Conservation (phyloP, 192 early-diverging fungal species). For the Pecoramyces ruminantium region DNA sequence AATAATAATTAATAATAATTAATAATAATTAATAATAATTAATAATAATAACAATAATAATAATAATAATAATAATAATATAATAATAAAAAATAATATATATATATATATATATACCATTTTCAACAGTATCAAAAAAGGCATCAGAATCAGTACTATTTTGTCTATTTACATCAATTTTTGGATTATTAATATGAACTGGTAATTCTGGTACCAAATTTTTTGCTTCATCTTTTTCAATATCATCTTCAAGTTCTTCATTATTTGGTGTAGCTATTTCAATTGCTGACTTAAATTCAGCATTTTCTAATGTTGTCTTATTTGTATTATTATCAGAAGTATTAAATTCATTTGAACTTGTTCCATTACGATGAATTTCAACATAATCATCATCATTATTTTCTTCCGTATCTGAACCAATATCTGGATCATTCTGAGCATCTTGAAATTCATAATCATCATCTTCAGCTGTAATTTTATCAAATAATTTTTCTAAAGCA, state of each 20-base stretch:
- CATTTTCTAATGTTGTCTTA: no score
- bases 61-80: no score
- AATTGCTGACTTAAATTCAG: no score
- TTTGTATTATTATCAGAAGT: no score
- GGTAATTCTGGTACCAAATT: background rate
- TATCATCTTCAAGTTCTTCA: no score
- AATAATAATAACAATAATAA: no score
- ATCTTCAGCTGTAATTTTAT: background rate
- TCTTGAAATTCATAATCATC: background rate
- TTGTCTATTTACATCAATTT: background rate
- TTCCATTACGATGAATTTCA: no score
- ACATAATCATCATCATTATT: background rate
- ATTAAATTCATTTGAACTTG: no score
- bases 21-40: no score
- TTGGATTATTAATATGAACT: background rate
- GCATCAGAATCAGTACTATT: background rate
- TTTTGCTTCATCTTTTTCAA: background rate
- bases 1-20: no score
- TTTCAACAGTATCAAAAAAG: background rate
- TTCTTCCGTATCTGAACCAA: background rate
- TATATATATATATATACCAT: conserved; percentile 7
- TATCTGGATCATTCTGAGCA: background rate
- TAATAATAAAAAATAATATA: no score
- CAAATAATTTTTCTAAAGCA: background rate
- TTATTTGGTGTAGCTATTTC: no score